Percentiles rank a stretch among this genome's conserved stretches.
phyloP scores from a whole-genome alignment of 768 basidiomycete species.

The Austroboletus festivus region DNA sequence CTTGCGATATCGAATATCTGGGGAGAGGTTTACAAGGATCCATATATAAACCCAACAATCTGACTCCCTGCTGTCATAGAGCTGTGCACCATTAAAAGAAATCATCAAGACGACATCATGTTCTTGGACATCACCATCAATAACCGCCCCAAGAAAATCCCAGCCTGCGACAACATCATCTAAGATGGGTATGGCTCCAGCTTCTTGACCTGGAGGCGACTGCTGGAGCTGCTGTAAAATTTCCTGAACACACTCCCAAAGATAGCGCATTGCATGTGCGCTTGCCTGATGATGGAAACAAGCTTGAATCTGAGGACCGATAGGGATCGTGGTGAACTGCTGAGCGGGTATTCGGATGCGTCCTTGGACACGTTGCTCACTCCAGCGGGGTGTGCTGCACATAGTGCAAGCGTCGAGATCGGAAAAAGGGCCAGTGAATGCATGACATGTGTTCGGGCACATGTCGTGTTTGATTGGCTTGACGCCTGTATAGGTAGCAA shows the following conservation, averaged over 20 bases:
- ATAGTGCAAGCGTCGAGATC: not conserved
- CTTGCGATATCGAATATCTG: not conserved
- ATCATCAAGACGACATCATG: slow-evolving; percentile 32
- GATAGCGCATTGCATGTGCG: slow-evolving; percentile 9
- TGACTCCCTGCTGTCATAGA: slow-evolving; percentile 22
- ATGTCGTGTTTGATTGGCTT: slow-evolving; percentile 12
- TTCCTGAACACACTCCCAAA: too few relatives aligned
- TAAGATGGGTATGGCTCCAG: not conserved
- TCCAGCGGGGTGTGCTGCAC: not conserved
- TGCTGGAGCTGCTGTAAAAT: too few relatives aligned
- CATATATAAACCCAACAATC: slow-evolving; percentile 36
- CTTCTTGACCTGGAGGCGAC: too few relatives aligned
- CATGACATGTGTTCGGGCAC: slow-evolving; percentile 12
- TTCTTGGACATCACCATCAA: slow-evolving; percentile 8
- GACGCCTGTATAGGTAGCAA: too few relatives aligned
- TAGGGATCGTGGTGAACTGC: slow-evolving; percentile 36
- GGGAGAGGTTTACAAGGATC: slow-evolving; percentile 27
- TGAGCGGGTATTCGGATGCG: slow-evolving; percentile 22
- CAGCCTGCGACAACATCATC: slow-evolving; percentile 4
- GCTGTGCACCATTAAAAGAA: slow-evolving; percentile 41
- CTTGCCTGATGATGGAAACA: slow-evolving; percentile 20
- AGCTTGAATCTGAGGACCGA: slow-evolving; percentile 45
- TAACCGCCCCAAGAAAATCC: slow-evolving; percentile 9
- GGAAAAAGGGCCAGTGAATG: slow-evolving; percentile 16
- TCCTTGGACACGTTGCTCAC: not conserved